Conservation (phyloP, 1,284 basidiomycete species). For the Fomitopsis pinicola region DNA sequence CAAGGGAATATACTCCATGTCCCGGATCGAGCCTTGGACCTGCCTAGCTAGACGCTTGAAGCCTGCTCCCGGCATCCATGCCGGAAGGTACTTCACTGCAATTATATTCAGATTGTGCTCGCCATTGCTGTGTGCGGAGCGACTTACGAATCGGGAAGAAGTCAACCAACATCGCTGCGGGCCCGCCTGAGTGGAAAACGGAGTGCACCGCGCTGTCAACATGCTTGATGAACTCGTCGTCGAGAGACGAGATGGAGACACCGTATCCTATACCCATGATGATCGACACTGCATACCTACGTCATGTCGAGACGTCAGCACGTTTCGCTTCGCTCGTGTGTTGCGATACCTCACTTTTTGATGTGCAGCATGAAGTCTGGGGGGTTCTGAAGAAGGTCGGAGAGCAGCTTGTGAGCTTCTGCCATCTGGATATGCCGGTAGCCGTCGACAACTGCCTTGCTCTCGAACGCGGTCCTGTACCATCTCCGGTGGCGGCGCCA, state of each 20-base stretch:
- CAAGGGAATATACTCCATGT: conserved; percentile 37
- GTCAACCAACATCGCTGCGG: conserved; percentile 15
- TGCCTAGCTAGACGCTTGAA: conserved; percentile 7
- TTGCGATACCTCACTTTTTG: conserved; percentile 16
- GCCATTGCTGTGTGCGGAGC: neutral
- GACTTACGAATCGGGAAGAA: conserved; percentile 14
- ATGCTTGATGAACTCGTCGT: conserved; percentile 12
- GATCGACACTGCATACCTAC: conserved; percentile 9
- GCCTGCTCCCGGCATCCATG: conserved; percentile 20
- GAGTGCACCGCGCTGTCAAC: conserved; percentile 11
- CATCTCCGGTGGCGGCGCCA: conserved; percentile 28
- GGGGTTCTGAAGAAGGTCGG: conserved; percentile 20
- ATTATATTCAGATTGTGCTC: neutral
- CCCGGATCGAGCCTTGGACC: neutral
- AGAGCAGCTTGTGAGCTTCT: conserved; percentile 24
- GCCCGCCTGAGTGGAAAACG: conserved; percentile 12
- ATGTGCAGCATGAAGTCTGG: conserved; percentile 20
- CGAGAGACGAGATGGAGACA: conserved; percentile 6
- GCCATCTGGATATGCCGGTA: conserved; percentile 22
- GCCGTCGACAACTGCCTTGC: conserved; percentile 16
- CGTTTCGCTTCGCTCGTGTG: too few relatives aligned
- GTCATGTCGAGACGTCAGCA: neutral
- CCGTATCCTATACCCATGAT: conserved; percentile 16
- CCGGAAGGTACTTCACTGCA: conserved; percentile 14
- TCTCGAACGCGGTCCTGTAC: conserved; percentile 26